Conservation (phyloP, 2,329 filamentous ascomycete species). For the Paradendryphiella salina region DNA sequence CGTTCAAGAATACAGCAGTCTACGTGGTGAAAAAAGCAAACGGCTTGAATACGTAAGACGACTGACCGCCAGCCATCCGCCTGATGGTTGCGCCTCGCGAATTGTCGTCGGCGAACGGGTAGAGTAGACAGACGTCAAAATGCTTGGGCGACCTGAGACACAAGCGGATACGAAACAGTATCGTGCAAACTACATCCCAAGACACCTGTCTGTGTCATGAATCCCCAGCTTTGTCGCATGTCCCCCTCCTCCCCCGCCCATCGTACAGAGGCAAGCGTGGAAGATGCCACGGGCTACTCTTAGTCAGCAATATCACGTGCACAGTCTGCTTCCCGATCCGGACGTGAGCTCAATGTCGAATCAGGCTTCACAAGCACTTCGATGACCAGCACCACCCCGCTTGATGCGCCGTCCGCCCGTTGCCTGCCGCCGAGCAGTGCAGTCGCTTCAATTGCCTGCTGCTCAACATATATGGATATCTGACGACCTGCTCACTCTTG, state of each 20-base stretch:
- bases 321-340: slow-evolving; percentile 13
- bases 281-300: background rate
- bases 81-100: background rate
- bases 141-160: slow-evolving; percentile 8
- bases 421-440: slow-evolving; percentile 57
- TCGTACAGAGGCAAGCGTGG: background rate
- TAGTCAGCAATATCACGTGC: slow-evolving; percentile 17
- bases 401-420: slow-evolving; percentile 55
- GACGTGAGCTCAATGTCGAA: slow-evolving; percentile 8
- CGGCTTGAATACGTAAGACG: background rate
- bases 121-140: slow-evolving; percentile 10
- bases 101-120: background rate
- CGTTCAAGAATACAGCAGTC: too few species aligned
- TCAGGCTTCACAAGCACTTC: slow-evolving; percentile 17
- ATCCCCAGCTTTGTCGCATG: slow-evolving; percentile 15
- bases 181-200: slow-evolving; percentile 6
- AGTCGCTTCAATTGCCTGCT: slow-evolving; percentile 47
- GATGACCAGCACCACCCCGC: slow-evolving; percentile 29
- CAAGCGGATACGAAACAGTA: background rate
- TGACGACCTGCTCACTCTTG: slow-evolving; percentile 58
- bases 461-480: slow-evolving; percentile 61
- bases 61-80: background rate
- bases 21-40: too few species aligned
- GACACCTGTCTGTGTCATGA: slow-evolving; percentile 8
- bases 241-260: background rate